phyloP scores from a whole-genome alignment of 1,284 basidiomycete genomes.

The Ganoderma boninense region DNA sequence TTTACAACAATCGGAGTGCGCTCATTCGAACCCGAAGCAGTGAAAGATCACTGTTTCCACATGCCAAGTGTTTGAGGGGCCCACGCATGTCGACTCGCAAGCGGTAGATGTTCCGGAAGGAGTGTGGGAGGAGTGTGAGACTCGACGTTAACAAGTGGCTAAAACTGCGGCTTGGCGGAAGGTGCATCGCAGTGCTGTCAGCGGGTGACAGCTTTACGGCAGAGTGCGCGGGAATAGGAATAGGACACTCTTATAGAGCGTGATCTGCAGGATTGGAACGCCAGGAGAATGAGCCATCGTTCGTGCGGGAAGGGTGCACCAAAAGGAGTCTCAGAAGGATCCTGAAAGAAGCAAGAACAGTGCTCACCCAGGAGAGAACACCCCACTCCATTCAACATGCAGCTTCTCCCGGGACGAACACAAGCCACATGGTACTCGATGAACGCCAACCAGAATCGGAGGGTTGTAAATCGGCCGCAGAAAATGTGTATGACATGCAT shows the following conservation, averaged over 20 bases:
- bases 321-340: not conserved
- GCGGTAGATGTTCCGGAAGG: conserved; percentile 10
- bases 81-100: conserved; percentile 8
- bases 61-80: not conserved
- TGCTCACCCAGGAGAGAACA: not conserved
- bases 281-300: not conserved
- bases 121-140: not conserved
- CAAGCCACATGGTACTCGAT: not conserved
- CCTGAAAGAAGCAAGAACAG: not conserved
- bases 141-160: not conserved
- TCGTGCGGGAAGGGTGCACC: not conserved
- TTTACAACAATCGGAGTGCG: conserved; percentile 24
- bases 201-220: conserved; percentile 1
- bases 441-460: not conserved
- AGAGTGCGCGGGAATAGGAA: not conserved
- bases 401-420: not conserved
- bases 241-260: conserved; percentile 10
- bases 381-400: not conserved
- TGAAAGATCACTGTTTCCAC: conserved; percentile 19
- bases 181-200: not conserved
- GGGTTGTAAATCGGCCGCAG: not conserved
- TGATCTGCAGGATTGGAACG: conserved; percentile 27
- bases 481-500: not conserved
- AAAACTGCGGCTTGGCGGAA: conserved; percentile 3
- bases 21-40: conserved; percentile 24